These are phyloP conservation scores for Dothideomycetes sp. DNA, from an alignment of 2,329 filamentous ascomycete species.

Conservation along the genomic window DNA sequence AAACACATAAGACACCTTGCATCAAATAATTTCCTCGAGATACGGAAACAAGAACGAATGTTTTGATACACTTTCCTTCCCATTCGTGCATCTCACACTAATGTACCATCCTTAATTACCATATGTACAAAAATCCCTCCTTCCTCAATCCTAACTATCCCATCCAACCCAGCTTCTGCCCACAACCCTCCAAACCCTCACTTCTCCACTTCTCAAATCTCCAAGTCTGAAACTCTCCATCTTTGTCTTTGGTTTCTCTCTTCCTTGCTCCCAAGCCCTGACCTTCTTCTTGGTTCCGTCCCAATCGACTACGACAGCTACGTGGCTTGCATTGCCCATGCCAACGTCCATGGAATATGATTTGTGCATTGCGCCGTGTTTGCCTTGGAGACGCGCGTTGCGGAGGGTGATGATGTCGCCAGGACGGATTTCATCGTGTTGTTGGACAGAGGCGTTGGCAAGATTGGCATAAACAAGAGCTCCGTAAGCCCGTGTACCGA, in stretches of 20 bases:
- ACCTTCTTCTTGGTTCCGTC: conserved; percentile 98
- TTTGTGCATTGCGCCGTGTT: conserved; percentile 87
- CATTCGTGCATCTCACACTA: too few relatives aligned
- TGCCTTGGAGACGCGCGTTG: conserved; percentile 89
- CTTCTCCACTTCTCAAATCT: conserved; percentile 84
- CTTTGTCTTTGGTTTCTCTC: conserved; percentile 89
- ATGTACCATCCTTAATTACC: too few relatives aligned
- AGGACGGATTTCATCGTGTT: conserved; percentile 84
- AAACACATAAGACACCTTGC: too few relatives aligned
- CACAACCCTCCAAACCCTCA: conserved; percentile 96
- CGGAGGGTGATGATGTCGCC: conserved; percentile 90
- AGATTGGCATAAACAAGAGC: conserved; percentile 90
- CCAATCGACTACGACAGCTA: conserved; percentile 89
- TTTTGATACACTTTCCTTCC: too few relatives aligned
- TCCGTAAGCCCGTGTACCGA: conserved; percentile 84
- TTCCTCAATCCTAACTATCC: conserved; percentile 49
- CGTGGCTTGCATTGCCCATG: conserved; percentile 58
- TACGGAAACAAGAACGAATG: too few relatives aligned
- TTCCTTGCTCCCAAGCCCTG: conserved; percentile 85
- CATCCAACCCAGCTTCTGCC: conserved; percentile 86
- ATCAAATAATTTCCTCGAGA: too few relatives aligned
- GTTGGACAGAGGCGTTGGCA: conserved; percentile 82
- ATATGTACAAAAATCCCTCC: too few relatives aligned
- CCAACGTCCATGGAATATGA: conserved; percentile 87
- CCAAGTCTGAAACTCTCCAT: conserved; percentile 89